A percentile compares a stretch with the other conserved stretches of the same genome.
phyloP scores from a whole-genome alignment of 768 basidiomycete genomes.

The Cystofilobasidium bisporidii region DNA sequence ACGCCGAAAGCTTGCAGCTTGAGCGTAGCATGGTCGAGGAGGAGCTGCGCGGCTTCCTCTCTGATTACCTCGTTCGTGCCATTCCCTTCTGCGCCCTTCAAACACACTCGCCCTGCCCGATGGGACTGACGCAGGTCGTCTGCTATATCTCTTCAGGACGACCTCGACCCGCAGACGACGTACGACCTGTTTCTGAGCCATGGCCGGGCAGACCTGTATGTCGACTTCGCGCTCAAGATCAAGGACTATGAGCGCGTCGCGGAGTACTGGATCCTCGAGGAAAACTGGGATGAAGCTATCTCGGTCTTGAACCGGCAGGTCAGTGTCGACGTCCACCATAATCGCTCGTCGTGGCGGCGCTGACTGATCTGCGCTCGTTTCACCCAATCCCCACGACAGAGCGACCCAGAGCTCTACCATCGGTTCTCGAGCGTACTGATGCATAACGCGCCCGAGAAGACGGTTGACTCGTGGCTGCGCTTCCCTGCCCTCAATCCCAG shows the following conservation, averaged over 20 bases:
- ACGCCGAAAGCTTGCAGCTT: conserved; percentile 70
- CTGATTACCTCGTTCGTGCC: conserved; percentile 57
- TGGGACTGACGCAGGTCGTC: no score
- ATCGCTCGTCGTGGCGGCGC: background rate
- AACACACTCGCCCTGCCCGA: background rate
- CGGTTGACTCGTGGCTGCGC: conserved; percentile 84
- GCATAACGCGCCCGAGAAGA: conserved; percentile 74
- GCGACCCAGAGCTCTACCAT: conserved; percentile 82
- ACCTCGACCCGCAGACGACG: conserved; percentile 71
- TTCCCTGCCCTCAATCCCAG: conserved; percentile 69
- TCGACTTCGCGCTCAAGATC: conserved; percentile 73
- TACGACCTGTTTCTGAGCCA: conserved; percentile 92
- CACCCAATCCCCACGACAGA: no score
- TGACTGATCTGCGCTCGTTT: background rate
- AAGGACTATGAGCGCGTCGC: conserved; percentile 77
- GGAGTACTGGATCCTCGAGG: conserved; percentile 84
- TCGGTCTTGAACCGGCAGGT: conserved; percentile 86
- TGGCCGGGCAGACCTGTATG: conserved; percentile 81
- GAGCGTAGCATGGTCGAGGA: conserved; percentile 81
- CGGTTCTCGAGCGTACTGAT: conserved; percentile 81
- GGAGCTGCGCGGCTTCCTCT: conserved; percentile 82
- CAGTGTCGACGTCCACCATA: conserved; percentile 29
- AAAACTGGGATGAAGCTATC: conserved; percentile 83
- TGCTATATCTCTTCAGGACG: conserved; percentile 46
- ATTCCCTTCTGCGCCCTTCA: no score